Evolutionary conservation across 257 asterid genomes (phyloP).

Genomic region (Nicotiana undulata): DNA sequence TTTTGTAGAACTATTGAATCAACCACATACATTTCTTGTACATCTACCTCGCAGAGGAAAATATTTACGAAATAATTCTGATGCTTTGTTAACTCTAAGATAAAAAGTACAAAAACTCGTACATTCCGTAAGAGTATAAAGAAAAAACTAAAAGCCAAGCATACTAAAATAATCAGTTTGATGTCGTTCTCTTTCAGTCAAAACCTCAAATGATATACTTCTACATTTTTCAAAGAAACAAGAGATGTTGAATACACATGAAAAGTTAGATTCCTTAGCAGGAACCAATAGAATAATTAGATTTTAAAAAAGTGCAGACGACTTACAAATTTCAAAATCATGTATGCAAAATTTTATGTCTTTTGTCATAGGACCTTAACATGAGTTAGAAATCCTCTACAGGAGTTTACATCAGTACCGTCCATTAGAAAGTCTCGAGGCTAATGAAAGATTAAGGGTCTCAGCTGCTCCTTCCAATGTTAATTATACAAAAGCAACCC

Average conservation of each 20-base stretch:
- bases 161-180: neutral
- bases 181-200: neutral
- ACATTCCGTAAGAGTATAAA: neutral
- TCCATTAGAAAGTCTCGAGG: neutral
- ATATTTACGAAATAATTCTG: neutral
- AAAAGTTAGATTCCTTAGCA: neutral
- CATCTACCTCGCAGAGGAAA: neutral
- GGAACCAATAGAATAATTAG: neutral
- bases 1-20: too few species aligned
- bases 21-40: too few species aligned
- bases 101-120: neutral
- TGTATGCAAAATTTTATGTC: neutral
- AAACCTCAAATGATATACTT: neutral
- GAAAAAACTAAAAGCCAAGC: neutral
- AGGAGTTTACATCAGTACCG: neutral
- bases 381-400: neutral
- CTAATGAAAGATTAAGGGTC: neutral
- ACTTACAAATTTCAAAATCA: conserved; percentile 4
- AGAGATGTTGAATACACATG: neutral
- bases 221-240: neutral
- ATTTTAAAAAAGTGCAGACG: neutral
- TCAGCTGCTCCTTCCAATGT: neutral
- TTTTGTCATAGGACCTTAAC: neutral
- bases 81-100: neutral
- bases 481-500: neutral